Evolutionary conservation across 805 yeast species (phyloP).

Genomic region (Saturnispora hagleri): DNA sequence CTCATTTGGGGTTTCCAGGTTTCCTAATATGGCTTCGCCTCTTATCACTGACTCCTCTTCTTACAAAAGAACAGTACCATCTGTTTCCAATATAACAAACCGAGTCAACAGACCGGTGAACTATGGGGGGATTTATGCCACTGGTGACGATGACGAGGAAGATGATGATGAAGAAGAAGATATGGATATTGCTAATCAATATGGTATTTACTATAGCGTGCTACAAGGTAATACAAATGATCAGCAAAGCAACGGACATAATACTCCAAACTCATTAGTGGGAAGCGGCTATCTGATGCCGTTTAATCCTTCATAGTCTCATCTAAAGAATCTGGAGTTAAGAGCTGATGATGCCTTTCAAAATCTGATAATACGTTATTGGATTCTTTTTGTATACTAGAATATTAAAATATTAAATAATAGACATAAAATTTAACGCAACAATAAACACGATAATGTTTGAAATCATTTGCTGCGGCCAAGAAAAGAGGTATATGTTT

Average conservation of each 20-base stretch:
- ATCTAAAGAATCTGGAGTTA: not conserved
- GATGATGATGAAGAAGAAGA: constrained; percentile 27
- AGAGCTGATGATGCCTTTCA: not conserved
- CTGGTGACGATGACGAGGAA: constrained; percentile 6
- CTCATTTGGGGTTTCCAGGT: constrained; percentile 14
- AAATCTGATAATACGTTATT: not conserved
- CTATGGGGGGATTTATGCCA: constrained; percentile 10
- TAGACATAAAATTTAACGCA: not conserved
- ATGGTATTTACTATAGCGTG: constrained; percentile 28
- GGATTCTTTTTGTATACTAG: not conserved
- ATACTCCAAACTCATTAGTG: constrained; percentile 8
- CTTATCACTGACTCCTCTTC: constrained; percentile 3
- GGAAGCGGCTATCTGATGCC: constrained; percentile 24
- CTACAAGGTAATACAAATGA: constrained; percentile 10
- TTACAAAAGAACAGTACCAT: constrained; percentile 4
- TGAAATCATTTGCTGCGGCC: not conserved
- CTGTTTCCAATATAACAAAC: constrained; percentile 8
- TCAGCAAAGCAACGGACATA: not conserved
- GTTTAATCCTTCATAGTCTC: constrained; percentile 24
- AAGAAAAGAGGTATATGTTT: not conserved
- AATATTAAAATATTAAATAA: too few relatives aligned
- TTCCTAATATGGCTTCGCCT: constrained; percentile 14
- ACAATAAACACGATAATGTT: not conserved
- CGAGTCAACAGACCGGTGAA: constrained; percentile 2
- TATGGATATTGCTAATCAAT: constrained; percentile 25